These are phyloP conservation scores for Ogataea nonfermentans DNA, from an alignment of 805 yeast genomes.

Conservation along the genomic window DNA sequence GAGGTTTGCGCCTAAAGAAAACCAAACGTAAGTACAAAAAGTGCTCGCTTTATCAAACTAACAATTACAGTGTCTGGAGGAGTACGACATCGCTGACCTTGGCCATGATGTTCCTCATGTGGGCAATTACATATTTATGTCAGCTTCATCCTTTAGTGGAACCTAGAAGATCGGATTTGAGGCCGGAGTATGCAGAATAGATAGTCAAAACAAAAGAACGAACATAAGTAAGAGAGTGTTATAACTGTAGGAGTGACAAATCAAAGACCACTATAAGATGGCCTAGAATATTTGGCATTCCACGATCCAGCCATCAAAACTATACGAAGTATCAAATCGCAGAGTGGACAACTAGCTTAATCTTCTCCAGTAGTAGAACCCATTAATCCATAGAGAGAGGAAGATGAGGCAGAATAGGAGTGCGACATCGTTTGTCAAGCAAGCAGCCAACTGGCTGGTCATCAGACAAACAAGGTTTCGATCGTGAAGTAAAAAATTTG, in stretches of 20 bases:
- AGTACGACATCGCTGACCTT: conserved; percentile 65
- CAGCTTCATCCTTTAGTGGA: conserved; percentile 90
- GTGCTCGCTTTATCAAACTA: conserved; percentile 2
- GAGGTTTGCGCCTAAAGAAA: conserved; percentile 82
- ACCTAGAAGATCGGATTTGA: conserved; percentile 84
- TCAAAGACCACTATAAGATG: conserved; percentile 8
- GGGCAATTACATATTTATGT: conserved; percentile 80
- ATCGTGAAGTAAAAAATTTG: neutral
- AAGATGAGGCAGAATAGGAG: conserved; percentile 35
- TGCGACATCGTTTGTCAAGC: conserved; percentile 4
- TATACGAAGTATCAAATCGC: conserved; percentile 30
- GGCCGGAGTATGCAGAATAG: conserved; percentile 66
- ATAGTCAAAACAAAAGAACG: conserved; percentile 1
- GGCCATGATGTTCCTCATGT: conserved; percentile 64
- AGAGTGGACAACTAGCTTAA: conserved; percentile 22
- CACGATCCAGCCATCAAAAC: conserved; percentile 24
- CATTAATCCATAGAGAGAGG: conserved; percentile 29
- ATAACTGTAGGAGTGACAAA: conserved; percentile 10
- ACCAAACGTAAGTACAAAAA: conserved; percentile 53
- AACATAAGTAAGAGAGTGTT: neutral
- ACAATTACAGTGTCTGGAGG: conserved; percentile 55
- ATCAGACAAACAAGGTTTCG: conserved; percentile 1
- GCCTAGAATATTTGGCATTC: conserved; percentile 14
- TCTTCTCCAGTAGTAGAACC: conserved; percentile 37
- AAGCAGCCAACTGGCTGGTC: conserved; percentile 5